These are phyloP conservation scores for Hypsizygus ulmarius DNA, from an alignment of 1,284 basidiomycete species.

Conservation along the genomic window DNA sequence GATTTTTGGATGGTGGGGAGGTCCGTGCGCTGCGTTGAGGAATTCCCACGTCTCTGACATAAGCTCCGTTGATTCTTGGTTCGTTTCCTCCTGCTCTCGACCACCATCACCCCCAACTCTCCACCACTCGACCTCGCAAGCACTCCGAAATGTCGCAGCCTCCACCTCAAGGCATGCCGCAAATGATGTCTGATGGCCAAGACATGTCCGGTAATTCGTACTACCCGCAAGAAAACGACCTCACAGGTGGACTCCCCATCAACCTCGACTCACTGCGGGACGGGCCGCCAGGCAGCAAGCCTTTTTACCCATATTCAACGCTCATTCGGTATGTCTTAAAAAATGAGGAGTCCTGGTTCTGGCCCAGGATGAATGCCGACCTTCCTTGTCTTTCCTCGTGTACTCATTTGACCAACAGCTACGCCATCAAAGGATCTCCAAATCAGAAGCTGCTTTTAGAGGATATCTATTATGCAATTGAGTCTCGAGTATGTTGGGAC, in stretches of 20 bases:
- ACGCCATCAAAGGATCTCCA: conserved; percentile 84
- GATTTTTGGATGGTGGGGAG: conserved; percentile 21
- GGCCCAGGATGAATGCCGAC: not conserved
- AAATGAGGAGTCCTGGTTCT: not conserved
- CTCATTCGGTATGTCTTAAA: conserved; percentile 66
- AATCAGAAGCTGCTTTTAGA: conserved; percentile 78
- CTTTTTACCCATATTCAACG: conserved; percentile 84
- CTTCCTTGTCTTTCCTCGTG: conserved; percentile 4
- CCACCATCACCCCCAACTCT: conserved; percentile 36
- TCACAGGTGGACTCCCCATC: conserved; percentile 77
- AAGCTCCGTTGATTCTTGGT: conserved; percentile 39
- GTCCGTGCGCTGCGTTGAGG: conserved; percentile 40
- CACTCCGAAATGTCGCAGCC: conserved; percentile 37
- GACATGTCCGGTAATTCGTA: conserved; percentile 59
- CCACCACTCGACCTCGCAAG: conserved; percentile 20
- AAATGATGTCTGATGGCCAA: conserved; percentile 46
- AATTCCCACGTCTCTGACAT: conserved; percentile 47
- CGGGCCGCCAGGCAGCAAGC: conserved; percentile 79
- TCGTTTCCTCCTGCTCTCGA: conserved; percentile 38
- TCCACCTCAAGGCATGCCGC: conserved; percentile 39
- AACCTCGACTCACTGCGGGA: conserved; percentile 80
- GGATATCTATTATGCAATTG: conserved; percentile 86
- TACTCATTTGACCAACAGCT: conserved; percentile 41
- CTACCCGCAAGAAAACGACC: conserved; percentile 70
- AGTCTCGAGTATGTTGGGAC: conserved; percentile 64